phyloP scores from a whole-genome alignment of 2,329 filamentous ascomycete genomes.

The Parastagonospora avenae region DNA sequence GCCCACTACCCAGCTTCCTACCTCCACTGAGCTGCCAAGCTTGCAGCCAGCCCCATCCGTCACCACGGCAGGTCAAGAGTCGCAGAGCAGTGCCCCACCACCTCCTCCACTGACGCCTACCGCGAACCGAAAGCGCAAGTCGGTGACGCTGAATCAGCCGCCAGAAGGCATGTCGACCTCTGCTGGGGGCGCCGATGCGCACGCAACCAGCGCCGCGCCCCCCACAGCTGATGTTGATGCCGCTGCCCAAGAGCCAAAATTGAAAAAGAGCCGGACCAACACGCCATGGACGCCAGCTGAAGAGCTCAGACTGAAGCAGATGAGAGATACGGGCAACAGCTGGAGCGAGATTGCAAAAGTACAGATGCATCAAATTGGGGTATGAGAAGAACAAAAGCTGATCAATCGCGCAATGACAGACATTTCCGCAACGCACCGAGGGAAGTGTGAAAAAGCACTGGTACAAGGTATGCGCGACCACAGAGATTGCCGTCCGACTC shows the following conservation, averaged over 20 bases:
- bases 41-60: slow-evolving; percentile 33
- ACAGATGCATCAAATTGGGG: slow-evolving; percentile 7
- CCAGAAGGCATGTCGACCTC: slow-evolving; percentile 32
- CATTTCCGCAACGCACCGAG: slow-evolving; percentile 90
- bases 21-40: slow-evolving; percentile 32
- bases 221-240: slow-evolving; percentile 27
- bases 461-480: slow-evolving; percentile 76
- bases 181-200: slow-evolving; percentile 18
- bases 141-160: slow-evolving; percentile 30
- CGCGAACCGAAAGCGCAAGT: slow-evolving; percentile 43
- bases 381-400: slow-evolving; percentile 12
- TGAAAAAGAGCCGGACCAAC: slow-evolving; percentile 97
- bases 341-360: slow-evolving; percentile 99
- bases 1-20: slow-evolving; percentile 22
- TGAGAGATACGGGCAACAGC: slow-evolving; percentile 90
- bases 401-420: slow-evolving; percentile 57
- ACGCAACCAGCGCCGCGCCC: slow-evolving; percentile 28
- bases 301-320: slow-evolving; percentile 87
- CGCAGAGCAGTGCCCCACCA: slow-evolving; percentile 24
- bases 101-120: slow-evolving; percentile 22
- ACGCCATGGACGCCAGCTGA: slow-evolving; percentile 97
- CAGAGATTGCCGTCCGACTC: neutral
- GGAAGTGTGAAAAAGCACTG: slow-evolving; percentile 99
- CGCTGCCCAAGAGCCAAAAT: slow-evolving; percentile 46
- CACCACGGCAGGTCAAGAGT: slow-evolving; percentile 30